Percentiles rank a stretch among this genome's conserved stretches.
Evolutionary conservation across 352 stramenopile species (phyloP).

Genomic region (Phytophthora constricta): DNA sequence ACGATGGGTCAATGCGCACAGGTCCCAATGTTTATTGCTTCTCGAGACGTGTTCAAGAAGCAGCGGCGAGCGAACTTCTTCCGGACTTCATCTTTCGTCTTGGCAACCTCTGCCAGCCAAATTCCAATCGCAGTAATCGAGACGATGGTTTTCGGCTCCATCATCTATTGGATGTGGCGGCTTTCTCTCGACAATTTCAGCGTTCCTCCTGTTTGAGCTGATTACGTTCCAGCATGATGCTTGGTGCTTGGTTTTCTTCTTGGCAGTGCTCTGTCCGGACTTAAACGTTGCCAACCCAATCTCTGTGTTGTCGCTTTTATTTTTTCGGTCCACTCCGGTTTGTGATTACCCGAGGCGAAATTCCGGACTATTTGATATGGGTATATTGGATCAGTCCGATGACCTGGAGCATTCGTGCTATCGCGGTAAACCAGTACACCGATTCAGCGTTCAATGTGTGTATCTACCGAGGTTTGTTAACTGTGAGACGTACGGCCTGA

Average conservation of each 20-base stretch:
- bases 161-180: slow-evolving; percentile 90
- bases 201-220: slow-evolving; percentile 54
- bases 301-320: slow-evolving; percentile 4
- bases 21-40: slow-evolving; percentile 64
- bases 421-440: slow-evolving; percentile 28
- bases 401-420: slow-evolving; percentile 12
- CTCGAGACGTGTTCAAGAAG: slow-evolving; percentile 70
- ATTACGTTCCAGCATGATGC: slow-evolving; percentile 56
- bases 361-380: slow-evolving; percentile 30
- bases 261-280: slow-evolving; percentile 42
- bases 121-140: slow-evolving; percentile 65
- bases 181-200: slow-evolving; percentile 35
- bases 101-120: slow-evolving; percentile 39
- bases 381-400: slow-evolving; percentile 41
- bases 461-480: slow-evolving; percentile 15
- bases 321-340: slow-evolving; percentile 43
- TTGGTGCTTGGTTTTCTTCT: slow-evolving; percentile 56
- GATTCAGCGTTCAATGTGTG: slow-evolving; percentile 14
- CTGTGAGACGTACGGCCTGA: slow-evolving; percentile 12
- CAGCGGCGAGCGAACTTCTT: slow-evolving; percentile 79
- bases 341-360: slow-evolving; percentile 29
- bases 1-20: slow-evolving; percentile 63
- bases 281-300: slow-evolving; percentile 33
- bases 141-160: slow-evolving; percentile 79
- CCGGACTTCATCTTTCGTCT: slow-evolving; percentile 63